Percentiles rank a stretch among this genome's conserved stretches.
Conservation (phyloP, 371 early-diverging fungal genomes). For the Lichtheimia corymbifera region DNA sequence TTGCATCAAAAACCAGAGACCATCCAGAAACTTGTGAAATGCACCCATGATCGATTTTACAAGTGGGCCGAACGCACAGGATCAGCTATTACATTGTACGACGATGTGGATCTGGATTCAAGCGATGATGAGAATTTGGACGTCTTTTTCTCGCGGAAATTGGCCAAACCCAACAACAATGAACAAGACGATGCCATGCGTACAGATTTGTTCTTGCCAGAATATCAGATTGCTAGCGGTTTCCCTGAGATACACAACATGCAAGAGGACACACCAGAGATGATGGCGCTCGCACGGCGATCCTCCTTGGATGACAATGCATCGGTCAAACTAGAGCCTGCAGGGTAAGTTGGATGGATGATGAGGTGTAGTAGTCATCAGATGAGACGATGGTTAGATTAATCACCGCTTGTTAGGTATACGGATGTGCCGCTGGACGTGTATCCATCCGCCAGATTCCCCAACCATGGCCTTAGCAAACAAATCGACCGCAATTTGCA, state of each 20-base stretch:
- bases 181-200: slow-evolving; percentile 38
- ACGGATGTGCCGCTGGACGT: slow-evolving; percentile 53
- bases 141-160: slow-evolving; percentile 56
- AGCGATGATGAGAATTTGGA: slow-evolving; percentile 55
- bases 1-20: slow-evolving; percentile 43
- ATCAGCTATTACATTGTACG: slow-evolving; percentile 33
- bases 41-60: slow-evolving; percentile 31
- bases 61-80: slow-evolving; percentile 40
- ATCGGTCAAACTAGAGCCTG: background rate
- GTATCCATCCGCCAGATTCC: slow-evolving; percentile 63
- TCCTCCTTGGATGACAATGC: background rate
- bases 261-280: slow-evolving; percentile 8
- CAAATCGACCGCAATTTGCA: slow-evolving; percentile 67
- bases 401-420: slow-evolving; percentile 11
- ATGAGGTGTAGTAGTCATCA: background rate
- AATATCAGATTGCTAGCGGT: slow-evolving; percentile 52
- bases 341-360: no score
- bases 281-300: background rate
- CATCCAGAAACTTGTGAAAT: slow-evolving; percentile 31
- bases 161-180: slow-evolving; percentile 45
- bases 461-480: slow-evolving; percentile 57
- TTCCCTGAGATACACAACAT: slow-evolving; percentile 48
- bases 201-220: slow-evolving; percentile 55
- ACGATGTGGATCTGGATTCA: slow-evolving; percentile 50
- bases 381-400: background rate